Evolutionary conservation across 345 rosid genomes (phyloP).

Genomic region (Arabis hirsuta): DNA sequence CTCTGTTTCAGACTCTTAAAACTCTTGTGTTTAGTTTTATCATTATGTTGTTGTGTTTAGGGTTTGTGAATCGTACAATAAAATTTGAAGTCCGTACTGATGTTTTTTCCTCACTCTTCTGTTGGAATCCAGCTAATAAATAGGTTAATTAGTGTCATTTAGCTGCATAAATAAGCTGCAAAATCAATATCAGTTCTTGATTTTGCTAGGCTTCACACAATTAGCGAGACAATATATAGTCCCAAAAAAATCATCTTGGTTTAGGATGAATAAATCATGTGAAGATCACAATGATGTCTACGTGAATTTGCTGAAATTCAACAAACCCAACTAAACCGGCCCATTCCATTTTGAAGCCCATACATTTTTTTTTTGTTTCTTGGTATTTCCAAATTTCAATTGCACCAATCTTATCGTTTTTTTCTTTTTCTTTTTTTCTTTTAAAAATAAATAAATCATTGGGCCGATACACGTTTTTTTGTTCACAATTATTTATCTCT

Average conservation of each 20-base stretch:
- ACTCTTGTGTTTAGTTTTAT: constrained; percentile 13
- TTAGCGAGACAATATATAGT: not conserved
- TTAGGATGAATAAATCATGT: not conserved
- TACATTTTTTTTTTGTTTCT: no score
- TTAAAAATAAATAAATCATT: no score
- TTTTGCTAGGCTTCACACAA: not conserved
- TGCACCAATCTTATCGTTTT: no score
- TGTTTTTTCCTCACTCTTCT: constrained; percentile 1
- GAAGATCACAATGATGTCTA: no score
- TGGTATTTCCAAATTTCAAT: no score
- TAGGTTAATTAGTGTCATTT: not conserved
- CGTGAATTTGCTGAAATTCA: no score
- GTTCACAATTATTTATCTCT: no score
- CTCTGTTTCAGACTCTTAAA: constrained; percentile 19
- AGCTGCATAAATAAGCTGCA: not conserved
- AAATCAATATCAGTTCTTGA: not conserved
- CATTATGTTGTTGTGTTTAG: constrained; percentile 23
- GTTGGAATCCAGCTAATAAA: constrained; percentile 13
- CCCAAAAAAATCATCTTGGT: not conserved
- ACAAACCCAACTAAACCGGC: not conserved
- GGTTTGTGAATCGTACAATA: constrained; percentile 38
- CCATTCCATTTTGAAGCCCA: constrained; percentile 4
- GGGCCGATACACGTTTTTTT: no score
- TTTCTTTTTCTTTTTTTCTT: no score
- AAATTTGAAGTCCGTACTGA: constrained; percentile 25